A percentile compares a stretch with the other conserved stretches of the same genome.
Conservation (phyloP, 2,329 filamentous ascomycete genomes). For the Fusarium sublunatum region DNA sequence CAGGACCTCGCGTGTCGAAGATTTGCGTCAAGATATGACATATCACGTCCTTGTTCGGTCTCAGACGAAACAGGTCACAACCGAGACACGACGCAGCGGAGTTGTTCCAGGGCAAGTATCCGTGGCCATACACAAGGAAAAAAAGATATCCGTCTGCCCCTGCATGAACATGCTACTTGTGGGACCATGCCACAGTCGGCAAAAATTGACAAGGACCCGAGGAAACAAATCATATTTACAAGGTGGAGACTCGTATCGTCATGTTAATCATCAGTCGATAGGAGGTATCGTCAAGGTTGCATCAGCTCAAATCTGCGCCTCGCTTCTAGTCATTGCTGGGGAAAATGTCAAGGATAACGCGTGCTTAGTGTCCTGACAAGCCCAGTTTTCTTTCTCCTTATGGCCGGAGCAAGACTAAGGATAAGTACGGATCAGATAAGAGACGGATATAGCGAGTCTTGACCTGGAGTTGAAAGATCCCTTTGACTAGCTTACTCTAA, state of each 20-base stretch:
- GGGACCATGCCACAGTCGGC: not conserved
- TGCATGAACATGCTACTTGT: not conserved
- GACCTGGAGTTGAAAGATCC: too few species aligned
- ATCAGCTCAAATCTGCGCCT: conserved; percentile 21
- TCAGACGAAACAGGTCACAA: not conserved
- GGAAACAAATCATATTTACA: too few species aligned
- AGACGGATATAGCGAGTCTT: not conserved
- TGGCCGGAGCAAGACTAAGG: too few species aligned
- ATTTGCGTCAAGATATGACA: not conserved
- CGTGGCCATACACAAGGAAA: not conserved
- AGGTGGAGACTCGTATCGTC: too few species aligned
- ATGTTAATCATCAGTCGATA: conserved; percentile 7
- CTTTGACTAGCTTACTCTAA: not conserved
- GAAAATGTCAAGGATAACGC: not conserved
- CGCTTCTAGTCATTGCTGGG: not conserved
- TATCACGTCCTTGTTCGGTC: not conserved
- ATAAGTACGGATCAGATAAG: not conserved
- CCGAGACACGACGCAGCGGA: not conserved
- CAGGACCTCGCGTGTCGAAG: not conserved
- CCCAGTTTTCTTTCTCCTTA: not conserved
- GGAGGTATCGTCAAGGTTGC: conserved; percentile 7
- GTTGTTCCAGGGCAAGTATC: not conserved
- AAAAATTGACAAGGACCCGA: too few species aligned
- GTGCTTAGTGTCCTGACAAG: not conserved
- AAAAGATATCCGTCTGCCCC: not conserved